These are phyloP conservation scores for Botrytis cinerea DNA, from an alignment of 2,329 filamentous ascomycete genomes.

Conservation along the genomic window DNA sequence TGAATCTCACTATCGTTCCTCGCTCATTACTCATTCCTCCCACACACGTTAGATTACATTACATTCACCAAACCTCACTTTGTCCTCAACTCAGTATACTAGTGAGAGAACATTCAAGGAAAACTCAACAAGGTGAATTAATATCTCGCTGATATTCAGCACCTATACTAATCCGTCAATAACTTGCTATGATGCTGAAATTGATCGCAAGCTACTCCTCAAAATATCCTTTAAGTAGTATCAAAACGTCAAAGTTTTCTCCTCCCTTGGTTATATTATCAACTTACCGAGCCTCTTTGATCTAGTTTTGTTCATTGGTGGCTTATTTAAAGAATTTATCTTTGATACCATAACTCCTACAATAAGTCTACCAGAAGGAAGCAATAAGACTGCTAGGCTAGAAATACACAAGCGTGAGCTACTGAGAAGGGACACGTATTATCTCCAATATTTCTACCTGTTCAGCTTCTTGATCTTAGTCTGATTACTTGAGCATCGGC, in stretches of 20 bases:
- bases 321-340: not conserved
- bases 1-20: not conserved
- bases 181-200: not conserved
- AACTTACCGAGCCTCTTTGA: accelerated
- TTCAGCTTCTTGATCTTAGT: not conserved
- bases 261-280: not conserved
- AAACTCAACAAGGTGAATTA: not conserved
- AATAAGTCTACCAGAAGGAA: not conserved
- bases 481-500: not conserved
- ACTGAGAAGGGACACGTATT: no score
- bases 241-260: not conserved
- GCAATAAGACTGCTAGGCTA: not conserved
- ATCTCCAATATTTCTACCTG: not conserved
- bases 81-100: not conserved
- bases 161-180: not conserved
- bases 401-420: no score
- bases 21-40: no score
- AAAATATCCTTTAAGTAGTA: not conserved
- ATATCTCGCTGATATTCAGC: not conserved
- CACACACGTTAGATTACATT: not conserved
- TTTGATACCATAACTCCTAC: not conserved
- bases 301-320: not conserved
- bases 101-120: not conserved
- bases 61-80: not conserved
- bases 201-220: not conserved